Base-by-base conservation (phyloP, 345 rosid genomes). In the Eucalyptus cloeziana region DNA sequence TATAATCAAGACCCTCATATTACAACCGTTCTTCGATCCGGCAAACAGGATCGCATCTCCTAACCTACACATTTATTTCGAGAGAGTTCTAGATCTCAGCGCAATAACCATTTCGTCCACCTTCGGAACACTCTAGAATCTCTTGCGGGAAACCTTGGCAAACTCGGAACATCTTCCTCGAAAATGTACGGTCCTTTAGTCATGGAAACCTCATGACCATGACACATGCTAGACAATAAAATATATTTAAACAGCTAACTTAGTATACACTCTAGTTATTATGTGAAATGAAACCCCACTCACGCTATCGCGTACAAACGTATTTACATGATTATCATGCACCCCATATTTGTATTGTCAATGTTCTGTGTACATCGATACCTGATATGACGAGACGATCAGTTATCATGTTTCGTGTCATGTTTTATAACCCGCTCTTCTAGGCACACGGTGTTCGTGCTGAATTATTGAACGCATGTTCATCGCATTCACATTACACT, bases 41-140 rank as follows among this genome's bases (percentile, higher is more conserved):
- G 8, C 54, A 51, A 51, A 51, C 1, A 7, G 22, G 22, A 7
- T 51, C 8, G 0, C 54, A 51, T 51, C 56, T 51, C 56, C 22
- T 51, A 51, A 7, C 19, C 7, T 51, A 51, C 17, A 50, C 21
- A 16, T 16, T 50, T 50, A 50, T 51, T 51, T 51, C 4, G 0
- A 52, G 58, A 19, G 58, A 52, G 58, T 52, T 52, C 5, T 52
- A 52, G 0, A 52, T 21, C 10, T 21, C 1, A 2, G 1, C 1
- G 0, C 10, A 1, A 52, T 52, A 52, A 19, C 10, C 2, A 0
- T 52, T 52, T 52, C 0, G 0, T 5, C 58, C 5, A 0, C 10
- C 58, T 52, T 52, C 1, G 1, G 1, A 51, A 51, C 56, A 52
- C 56, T 52, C 56, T 17, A 52, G 56, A 52, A 51, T 8, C 54